Evolutionary conservation across 306 rosid genomes (phyloP).

Genomic region (Cicer yamashitae): DNA sequence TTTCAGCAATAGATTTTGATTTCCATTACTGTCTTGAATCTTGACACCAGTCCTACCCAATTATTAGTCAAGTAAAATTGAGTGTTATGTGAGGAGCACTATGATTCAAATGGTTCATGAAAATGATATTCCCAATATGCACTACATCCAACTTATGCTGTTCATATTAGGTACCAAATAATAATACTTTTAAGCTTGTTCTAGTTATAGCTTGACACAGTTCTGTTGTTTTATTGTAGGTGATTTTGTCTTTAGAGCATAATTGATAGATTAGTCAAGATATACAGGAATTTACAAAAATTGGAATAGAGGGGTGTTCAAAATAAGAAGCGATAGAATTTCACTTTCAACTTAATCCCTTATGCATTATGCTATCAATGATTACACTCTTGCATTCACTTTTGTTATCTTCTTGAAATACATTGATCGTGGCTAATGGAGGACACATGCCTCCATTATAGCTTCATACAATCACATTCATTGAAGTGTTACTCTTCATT

Average conservation of each 20-base stretch:
- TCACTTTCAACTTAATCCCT: background rate
- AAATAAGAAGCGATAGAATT: background rate
- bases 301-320: background rate
- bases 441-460: background rate
- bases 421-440: background rate
- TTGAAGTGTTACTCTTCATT: background rate
- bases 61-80: background rate
- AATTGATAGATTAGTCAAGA: background rate
- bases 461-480: background rate
- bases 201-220: background rate
- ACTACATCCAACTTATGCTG: background rate
- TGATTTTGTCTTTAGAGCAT: background rate
- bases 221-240: background rate
- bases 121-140: background rate
- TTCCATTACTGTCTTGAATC: too few relatives aligned
- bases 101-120: background rate
- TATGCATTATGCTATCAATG: background rate
- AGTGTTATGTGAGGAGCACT: background rate
- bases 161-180: background rate
- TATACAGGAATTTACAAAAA: background rate
- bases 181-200: background rate
- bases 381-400: background rate
- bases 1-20: too few relatives aligned
- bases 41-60: too few relatives aligned
- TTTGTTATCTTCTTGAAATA: background rate